Percentiles rank a stretch among this genome's conserved stretches.
Conservation (phyloP, 75 land plant genomes). For the Selaginella tamariscina region DNA sequence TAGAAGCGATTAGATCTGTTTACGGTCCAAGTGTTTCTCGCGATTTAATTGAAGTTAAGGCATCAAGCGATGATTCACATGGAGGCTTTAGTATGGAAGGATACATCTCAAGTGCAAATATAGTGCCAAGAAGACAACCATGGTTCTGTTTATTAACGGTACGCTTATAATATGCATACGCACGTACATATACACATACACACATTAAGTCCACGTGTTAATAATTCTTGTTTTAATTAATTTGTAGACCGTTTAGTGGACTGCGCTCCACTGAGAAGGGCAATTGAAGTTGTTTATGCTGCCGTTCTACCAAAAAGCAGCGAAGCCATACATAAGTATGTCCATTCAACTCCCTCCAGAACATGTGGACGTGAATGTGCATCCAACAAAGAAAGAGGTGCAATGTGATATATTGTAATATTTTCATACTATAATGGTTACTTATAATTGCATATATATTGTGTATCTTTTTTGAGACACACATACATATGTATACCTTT, state of each 20-base stretch:
- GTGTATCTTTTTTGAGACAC: neutral
- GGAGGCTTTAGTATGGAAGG: conserved; percentile 77
- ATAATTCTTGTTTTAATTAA: too few species aligned
- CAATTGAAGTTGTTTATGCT: conserved; percentile 92
- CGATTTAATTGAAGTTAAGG: conserved; percentile 57
- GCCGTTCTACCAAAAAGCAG: conserved; percentile 95
- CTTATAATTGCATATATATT: too few species aligned
- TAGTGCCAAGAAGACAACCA: conserved; percentile 80
- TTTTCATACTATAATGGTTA: neutral
- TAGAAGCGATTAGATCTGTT: conserved; percentile 73
- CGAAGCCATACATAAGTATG: conserved; percentile 93
- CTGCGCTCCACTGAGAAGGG: conserved; percentile 67
- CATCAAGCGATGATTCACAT: conserved; percentile 48
- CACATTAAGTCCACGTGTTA: too few species aligned
- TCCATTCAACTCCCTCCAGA: conserved; percentile 77
- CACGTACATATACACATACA: too few species aligned
- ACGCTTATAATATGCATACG: conserved; percentile 14
- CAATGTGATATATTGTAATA: too few species aligned
- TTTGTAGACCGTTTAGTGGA: conserved; percentile 86
- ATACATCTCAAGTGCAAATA: conserved; percentile 84
- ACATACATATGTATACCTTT: too few species aligned
- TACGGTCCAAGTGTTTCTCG: conserved; percentile 82
- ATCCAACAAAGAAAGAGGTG: conserved; percentile 99
- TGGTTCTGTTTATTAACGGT: conserved; percentile 99
- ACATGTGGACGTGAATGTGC: conserved; percentile 97